Conservation (phyloP, 805 yeast species). For the Maudiozyma saulgeensis region DNA sequence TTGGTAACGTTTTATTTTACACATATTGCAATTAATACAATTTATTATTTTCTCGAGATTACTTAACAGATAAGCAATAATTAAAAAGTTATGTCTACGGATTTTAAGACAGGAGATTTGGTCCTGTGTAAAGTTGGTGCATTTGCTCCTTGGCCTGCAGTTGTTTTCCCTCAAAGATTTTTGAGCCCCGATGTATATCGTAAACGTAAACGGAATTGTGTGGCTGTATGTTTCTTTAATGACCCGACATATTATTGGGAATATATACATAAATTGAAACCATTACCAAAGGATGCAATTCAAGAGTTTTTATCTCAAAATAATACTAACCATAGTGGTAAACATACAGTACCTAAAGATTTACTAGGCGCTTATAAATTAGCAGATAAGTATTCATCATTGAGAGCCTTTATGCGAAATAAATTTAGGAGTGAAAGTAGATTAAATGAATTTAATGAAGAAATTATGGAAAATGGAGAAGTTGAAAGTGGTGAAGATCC, state of each 20-base stretch:
- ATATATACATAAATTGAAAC: conserved; percentile 18
- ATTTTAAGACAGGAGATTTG: conserved; percentile 24
- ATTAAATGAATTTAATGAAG: conserved; percentile 12
- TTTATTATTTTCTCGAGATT: too few relatives aligned
- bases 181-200: conserved; percentile 24
- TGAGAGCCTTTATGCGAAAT: conserved; percentile 18
- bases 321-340: conserved; percentile 1
- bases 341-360: conserved; percentile 10
- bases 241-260: conserved; percentile 31
- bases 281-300: conserved; percentile 10
- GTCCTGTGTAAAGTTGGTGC: conserved; percentile 30
- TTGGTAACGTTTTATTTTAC: too few relatives aligned
- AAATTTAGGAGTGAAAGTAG: conserved; percentile 21
- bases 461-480: conserved; percentile 9
- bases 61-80: too few relatives aligned
- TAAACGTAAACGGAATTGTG: conserved; percentile 17
- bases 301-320: conserved; percentile 10
- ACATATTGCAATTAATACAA: too few relatives aligned
- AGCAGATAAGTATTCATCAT: conserved; percentile 17
- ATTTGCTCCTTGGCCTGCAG: conserved; percentile 31
- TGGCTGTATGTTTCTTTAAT: conserved; percentile 29
- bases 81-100: conserved; percentile 5
- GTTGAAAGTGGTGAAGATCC: conserved; percentile 25
- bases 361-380: conserved; percentile 23
- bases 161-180: conserved; percentile 26